These are phyloP conservation scores for Candida ovalis DNA, from an alignment of 805 yeast genomes.

Conservation along the genomic window DNA sequence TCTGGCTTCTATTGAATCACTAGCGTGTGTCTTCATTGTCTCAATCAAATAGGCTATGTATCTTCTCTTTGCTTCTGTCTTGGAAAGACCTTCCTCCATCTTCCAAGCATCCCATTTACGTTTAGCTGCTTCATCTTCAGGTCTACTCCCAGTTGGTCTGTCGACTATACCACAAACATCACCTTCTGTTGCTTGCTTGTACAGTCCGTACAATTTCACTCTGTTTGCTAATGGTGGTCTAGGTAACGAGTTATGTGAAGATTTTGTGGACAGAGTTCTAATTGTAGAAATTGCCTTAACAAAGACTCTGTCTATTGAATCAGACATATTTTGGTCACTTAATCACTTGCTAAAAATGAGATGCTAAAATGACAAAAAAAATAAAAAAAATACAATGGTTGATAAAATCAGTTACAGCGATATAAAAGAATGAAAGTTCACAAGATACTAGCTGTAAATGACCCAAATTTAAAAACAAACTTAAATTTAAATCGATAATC, in stretches of 20 bases:
- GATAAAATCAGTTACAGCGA: no score
- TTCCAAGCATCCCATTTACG: constrained; percentile 89
- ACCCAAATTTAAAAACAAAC: no score
- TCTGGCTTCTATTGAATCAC: constrained; percentile 61
- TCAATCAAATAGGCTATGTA: constrained; percentile 67
- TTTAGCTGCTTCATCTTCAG: constrained; percentile 64
- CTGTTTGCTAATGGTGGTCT: constrained; percentile 74
- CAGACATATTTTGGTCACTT: constrained; percentile 46
- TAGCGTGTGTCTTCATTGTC: constrained; percentile 68
- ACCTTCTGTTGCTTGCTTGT: constrained; percentile 89
- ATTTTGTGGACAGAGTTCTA: constrained; percentile 61
- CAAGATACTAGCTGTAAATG: no score
- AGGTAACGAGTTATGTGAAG: constrained; percentile 60
- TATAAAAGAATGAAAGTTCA: no score
- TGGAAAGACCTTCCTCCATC: constrained; percentile 60
- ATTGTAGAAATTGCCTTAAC: constrained; percentile 80
- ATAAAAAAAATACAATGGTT: no score
- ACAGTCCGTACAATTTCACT: constrained; percentile 70
- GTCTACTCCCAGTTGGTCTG: constrained; percentile 55
- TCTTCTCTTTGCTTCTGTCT: constrained; percentile 67
- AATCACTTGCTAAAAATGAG: no score
- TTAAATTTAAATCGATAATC: no score
- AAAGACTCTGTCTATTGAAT: constrained; percentile 71
- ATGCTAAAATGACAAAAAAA: no score
- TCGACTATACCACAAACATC: constrained; percentile 67